Conservation (phyloP, 345 rosid genomes). For the Salix brachista region DNA sequence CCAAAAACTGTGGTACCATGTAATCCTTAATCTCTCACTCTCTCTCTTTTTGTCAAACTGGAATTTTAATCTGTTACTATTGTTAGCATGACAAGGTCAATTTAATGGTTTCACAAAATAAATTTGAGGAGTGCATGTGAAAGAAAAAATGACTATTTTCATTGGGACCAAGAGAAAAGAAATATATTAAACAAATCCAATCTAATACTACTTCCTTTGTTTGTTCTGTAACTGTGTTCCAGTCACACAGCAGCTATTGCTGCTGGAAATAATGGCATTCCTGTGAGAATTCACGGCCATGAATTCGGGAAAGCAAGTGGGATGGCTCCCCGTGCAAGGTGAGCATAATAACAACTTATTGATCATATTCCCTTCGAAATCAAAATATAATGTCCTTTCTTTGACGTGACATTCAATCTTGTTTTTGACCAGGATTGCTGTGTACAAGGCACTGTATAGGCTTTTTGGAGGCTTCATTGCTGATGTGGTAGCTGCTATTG, state of each 20-base stretch:
- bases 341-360: conserved; percentile 11
- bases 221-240: conserved; percentile 21
- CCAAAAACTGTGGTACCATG: neutral
- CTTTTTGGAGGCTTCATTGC: conserved; percentile 94
- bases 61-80: neutral
- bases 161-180: neutral
- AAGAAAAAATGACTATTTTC: neutral
- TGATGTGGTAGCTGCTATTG: conserved; percentile 99
- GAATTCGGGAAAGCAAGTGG: conserved; percentile 99
- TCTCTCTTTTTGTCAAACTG: neutral
- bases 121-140: neutral
- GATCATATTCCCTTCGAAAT: neutral
- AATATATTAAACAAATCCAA: neutral
- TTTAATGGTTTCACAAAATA: neutral
- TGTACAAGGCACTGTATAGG: conserved; percentile 93
- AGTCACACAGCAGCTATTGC: conserved; percentile 99
- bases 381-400: neutral
- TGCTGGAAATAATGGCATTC: conserved; percentile 97
- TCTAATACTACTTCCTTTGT: conserved; percentile 15
- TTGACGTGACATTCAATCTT: conserved; percentile 4
- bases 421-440: conserved; percentile 63
- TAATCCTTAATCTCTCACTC: neutral
- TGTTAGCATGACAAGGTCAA: neutral
- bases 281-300: conserved; percentile 85
- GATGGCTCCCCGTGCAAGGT: conserved; percentile 99